Evolutionary conservation across 2,329 filamentous ascomycete species (phyloP), one percentile per base, ranked within the genome.

Genomic region (Fusarium denticulatum): DNA sequence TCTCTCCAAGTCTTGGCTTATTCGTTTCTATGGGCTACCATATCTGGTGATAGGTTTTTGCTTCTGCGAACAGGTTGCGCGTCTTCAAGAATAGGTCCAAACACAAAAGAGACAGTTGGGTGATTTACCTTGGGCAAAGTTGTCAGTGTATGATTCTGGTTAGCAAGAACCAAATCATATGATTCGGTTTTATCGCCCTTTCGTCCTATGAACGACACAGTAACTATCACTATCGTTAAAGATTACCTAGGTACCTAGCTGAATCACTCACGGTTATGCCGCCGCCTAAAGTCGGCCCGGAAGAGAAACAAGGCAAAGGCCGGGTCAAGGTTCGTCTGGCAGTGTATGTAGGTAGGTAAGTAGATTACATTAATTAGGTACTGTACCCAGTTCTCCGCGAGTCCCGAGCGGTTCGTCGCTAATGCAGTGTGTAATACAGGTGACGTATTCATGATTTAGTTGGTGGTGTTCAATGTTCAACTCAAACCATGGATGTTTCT

Each of bases 221-320:
- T 32, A 22, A 22, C 24, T 26, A 37, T 53, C 15, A 43, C 26
- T 24, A 12, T 52, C 36, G 30, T 40, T 28, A n/a, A 30, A 30
- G 24, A 47, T 16, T 37, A 20, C 50, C 26, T 30, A 16, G n/a
- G n/a, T n/a, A n/a, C 16, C 18, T 37, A 36, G 26, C 20, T 60
- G 47, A 61, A 61, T 45, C 47, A 45, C 37, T 30, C 7, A 30
- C 20, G 30, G 24, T 24, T 45, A 32, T 56, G 26, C 26, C 56
- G 64, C 46, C 61, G 66, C 49, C 64, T 45, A 47, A 15, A 73
- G 66, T 73, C 70, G 70, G 70, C 46, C 70, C 70, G 65, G 70
- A 50, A 32, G 40, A 59, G 45, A 67, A 67, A n/a, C 62, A 37
- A 50, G n/a, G 32, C 47, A 36, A 67, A 22, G 37, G 49, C 37